Evolutionary conservation across 2,329 filamentous ascomycete genomes (phyloP).

Genomic region (Thielaviopsis musarum): DNA sequence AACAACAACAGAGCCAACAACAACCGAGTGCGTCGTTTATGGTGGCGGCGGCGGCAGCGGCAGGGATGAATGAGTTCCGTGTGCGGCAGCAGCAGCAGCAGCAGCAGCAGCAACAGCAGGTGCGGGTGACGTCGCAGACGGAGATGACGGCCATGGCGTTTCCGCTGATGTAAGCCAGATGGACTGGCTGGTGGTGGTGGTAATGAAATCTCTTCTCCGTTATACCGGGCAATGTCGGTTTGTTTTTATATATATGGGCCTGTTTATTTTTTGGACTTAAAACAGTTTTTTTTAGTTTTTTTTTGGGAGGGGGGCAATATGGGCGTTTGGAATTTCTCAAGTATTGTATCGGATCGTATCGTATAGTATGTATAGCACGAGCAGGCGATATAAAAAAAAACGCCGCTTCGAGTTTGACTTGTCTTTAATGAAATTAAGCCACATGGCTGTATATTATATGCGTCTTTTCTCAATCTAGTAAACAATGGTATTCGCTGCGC

Average conservation of each 20-base stretch:
- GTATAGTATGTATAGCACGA: not conserved
- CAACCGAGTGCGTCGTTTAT: not conserved
- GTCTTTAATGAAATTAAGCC: not conserved
- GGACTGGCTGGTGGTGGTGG: not conserved
- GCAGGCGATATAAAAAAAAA: not conserved
- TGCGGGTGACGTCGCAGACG: not conserved
- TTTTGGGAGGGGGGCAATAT: too few species aligned
- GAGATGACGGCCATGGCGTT: constrained; percentile 2
- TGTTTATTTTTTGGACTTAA: too few species aligned
- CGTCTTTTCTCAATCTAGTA: not conserved
- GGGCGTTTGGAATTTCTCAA: too few species aligned
- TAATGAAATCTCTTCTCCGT: not conserved
- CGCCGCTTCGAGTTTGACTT: not conserved
- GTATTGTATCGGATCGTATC: too few species aligned
- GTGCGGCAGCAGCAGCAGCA: not conserved
- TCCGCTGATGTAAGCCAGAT: constrained; percentile 1
- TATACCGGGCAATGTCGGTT: not conserved
- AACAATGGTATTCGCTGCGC: not conserved
- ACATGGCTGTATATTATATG: not conserved
- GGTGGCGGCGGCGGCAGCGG: not conserved
- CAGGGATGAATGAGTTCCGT: constrained; percentile 3
- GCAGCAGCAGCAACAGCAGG: not conserved
- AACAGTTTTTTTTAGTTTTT: too few species aligned
- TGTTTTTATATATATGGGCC: not conserved
- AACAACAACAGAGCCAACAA: not conserved